These are phyloP conservation scores for Dysphania ambrosioides DNA, from an alignment of 148 eudicot species.

Conservation along the genomic window DNA sequence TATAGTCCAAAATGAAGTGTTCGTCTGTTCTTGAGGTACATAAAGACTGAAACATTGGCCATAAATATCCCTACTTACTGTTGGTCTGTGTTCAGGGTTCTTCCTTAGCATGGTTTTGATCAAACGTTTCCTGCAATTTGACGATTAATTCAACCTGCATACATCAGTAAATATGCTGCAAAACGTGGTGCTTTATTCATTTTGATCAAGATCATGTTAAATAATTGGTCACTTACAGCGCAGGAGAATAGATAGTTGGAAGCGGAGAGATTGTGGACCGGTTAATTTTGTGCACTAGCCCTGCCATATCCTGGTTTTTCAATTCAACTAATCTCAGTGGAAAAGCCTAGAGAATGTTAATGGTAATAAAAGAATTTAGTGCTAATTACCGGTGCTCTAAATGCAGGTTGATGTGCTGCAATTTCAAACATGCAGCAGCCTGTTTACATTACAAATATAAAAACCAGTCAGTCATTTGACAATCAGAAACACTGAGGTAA, in stretches of 20 bases:
- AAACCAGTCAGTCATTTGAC: not conserved
- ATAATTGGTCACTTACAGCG: conserved; percentile 37
- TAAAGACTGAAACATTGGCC: not conserved
- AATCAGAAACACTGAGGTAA: not conserved
- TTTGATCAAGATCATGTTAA: not conserved
- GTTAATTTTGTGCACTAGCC: conserved; percentile 55
- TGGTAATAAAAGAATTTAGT: not conserved
- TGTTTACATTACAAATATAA: conserved; percentile 16
- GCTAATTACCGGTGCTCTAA: conserved; percentile 73
- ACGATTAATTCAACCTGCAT: not conserved
- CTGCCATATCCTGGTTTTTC: conserved; percentile 44
- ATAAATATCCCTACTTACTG: conserved; percentile 31
- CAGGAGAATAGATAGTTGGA: conserved; percentile 49
- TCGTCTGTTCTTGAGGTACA: too few species aligned
- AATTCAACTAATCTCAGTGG: not conserved
- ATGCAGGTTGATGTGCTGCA: conserved; percentile 90
- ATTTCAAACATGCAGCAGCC: conserved; percentile 98
- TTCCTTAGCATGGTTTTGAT: conserved; percentile 57
- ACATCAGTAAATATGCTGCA: conserved; percentile 2
- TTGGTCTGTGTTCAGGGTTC: conserved; percentile 56
- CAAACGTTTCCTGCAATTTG: conserved; percentile 42
- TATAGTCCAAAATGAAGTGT: not conserved
- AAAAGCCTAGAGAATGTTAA: not conserved
- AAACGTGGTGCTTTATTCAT: not conserved
- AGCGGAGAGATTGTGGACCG: conserved; percentile 62